Conservation (phyloP, 140 eudicot species). For the Ambrosia hybrid region DNA sequence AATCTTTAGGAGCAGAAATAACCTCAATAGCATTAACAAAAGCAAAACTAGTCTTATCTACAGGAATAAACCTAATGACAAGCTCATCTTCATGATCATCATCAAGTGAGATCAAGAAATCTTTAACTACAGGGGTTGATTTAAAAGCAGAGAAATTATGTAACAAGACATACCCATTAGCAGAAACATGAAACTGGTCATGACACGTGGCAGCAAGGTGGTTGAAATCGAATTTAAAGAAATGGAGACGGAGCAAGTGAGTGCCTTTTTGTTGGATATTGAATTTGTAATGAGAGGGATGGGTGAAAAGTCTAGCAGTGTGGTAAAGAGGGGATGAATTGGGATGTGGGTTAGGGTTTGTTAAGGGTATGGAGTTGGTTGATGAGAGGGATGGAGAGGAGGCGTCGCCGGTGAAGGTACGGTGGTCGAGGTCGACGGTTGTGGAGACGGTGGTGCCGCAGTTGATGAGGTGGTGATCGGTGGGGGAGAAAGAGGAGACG, state of each 20-base stretch:
- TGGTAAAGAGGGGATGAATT: constrained; percentile 56
- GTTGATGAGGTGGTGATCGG: constrained; percentile 67
- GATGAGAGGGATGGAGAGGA: constrained; percentile 34
- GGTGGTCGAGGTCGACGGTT: constrained; percentile 48
- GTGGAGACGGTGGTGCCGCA: constrained; percentile 61
- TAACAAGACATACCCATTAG: constrained; percentile 68
- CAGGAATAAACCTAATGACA: constrained; percentile 55
- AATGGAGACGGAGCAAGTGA: constrained; percentile 78
- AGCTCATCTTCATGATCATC: constrained; percentile 63
- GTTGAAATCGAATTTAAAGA: constrained; percentile 31
- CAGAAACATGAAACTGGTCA: constrained; percentile 79
- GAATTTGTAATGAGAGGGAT: constrained; percentile 55
- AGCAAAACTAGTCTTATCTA: constrained; percentile 44
- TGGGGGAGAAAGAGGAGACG: constrained; percentile 63
- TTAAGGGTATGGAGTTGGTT: constrained; percentile 29
- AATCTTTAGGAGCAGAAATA: constrained; percentile 83
- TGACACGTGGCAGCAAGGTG: constrained; percentile 24
- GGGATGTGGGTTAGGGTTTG: constrained; percentile 33
- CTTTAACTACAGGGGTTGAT: constrained; percentile 43
- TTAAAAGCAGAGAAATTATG: constrained; percentile 42
- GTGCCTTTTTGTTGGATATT: constrained; percentile 47
- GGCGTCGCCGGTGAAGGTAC: constrained; percentile 55
- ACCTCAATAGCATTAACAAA: constrained; percentile 87
- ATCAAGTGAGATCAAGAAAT: constrained; percentile 64
- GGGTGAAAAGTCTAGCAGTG: constrained; percentile 61